A percentile compares a stretch with the other conserved stretches of the same genome.
These are phyloP conservation scores for Chrysanthemum seticuspe DNA, from an alignment of 129 eudicot species.

Conservation along the genomic window DNA sequence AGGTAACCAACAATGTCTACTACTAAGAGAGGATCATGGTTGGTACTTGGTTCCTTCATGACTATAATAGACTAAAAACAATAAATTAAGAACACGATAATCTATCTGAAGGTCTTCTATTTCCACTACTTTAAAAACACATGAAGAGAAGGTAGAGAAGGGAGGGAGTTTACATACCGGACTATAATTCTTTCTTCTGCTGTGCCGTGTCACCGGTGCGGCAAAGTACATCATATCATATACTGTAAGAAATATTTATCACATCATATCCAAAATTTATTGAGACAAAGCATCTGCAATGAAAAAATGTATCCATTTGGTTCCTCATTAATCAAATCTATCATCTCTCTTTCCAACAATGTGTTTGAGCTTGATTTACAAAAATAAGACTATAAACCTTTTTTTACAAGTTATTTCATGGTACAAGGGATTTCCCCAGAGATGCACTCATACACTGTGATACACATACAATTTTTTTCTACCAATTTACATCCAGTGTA, in stretches of 20 bases:
- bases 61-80: neutral
- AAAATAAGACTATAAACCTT: constrained; percentile 23
- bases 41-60: constrained; percentile 1
- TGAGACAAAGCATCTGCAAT: constrained; percentile 16
- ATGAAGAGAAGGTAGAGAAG: neutral
- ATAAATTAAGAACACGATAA: neutral
- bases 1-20: neutral
- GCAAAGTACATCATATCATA: neutral
- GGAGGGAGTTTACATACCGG: neutral
- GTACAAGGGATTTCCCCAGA: constrained; percentile 12
- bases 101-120: neutral
- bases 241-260: neutral
- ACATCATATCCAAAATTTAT: constrained; percentile 13
- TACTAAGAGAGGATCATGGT: neutral
- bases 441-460: constrained; percentile 10
- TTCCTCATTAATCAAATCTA: constrained; percentile 17
- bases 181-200: neutral
- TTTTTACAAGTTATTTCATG: constrained; percentile 33
- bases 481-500: constrained; percentile 78
- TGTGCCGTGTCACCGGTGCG: neutral
- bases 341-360: constrained; percentile 14
- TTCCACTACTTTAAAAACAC: neutral
- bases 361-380: constrained; percentile 31
- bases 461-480: constrained; percentile 28
- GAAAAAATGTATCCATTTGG: constrained; percentile 22